phyloP scores from a whole-genome alignment of 495 filamentous ascomycete species.

The Penicillium steckii region DNA sequence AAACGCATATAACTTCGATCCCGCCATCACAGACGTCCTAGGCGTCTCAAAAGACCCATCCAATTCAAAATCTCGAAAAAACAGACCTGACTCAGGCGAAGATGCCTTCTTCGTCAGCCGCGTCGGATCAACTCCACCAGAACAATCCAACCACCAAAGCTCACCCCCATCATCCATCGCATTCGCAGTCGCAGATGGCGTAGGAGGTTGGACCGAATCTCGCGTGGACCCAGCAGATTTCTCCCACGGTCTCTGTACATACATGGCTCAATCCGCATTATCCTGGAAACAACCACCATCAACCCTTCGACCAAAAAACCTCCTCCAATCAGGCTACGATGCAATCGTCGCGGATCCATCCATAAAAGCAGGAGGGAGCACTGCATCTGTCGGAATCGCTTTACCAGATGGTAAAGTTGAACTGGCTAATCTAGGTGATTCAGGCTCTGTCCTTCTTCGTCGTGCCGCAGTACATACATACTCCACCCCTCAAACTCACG shows the following conservation, averaged over 20 bases:
- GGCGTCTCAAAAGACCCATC: constrained; percentile 44
- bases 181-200: constrained; percentile 89
- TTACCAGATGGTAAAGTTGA: constrained; percentile 68
- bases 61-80: constrained; percentile 31
- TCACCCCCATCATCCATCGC: constrained; percentile 52
- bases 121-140: constrained; percentile 46
- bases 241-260: constrained; percentile 88
- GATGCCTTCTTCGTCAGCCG: constrained; percentile 93
- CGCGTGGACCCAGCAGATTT: constrained; percentile 94
- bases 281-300: constrained; percentile 38
- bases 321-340: constrained; percentile 85
- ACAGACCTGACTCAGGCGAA: constrained; percentile 78
- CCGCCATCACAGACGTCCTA: constrained; percentile 52
- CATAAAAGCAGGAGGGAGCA: constrained; percentile 83
- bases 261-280: constrained; percentile 77
- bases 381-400: constrained; percentile 79
- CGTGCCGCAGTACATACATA: constrained; percentile 78
- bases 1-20: constrained; percentile 76
- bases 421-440: constrained; percentile 95
- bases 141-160: constrained; percentile 12
- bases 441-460: constrained; percentile 85
- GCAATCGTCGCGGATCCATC: constrained; percentile 67
- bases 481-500: constrained; percentile 87
- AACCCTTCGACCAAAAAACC: constrained; percentile 58
- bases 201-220: constrained; percentile 90